Evolutionary conservation across 148 eudicot species (phyloP).

Genomic region (Simmondsia chinensis): DNA sequence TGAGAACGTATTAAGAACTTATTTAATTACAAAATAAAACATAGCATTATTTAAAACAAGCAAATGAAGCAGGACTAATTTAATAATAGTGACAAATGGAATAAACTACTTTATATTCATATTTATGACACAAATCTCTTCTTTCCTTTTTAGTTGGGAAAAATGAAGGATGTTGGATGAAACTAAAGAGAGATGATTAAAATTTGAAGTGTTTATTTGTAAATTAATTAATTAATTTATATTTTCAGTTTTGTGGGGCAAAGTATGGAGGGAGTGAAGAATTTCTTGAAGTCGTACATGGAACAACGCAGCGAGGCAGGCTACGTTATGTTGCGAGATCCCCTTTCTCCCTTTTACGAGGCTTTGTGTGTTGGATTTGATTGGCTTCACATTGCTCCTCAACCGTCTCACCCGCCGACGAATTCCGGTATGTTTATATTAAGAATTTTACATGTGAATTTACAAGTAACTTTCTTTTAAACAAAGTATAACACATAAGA

Average conservation of each 20-base stretch:
- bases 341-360: conserved; percentile 42
- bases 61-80: no score
- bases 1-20: no score
- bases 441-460: neutral
- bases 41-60: no score
- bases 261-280: conserved; percentile 19
- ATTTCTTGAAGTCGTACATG: conserved; percentile 27
- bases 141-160: no score
- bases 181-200: no score
- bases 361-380: conserved; percentile 31
- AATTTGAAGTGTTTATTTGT: no score
- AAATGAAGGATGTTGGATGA: no score
- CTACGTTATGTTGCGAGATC: conserved; percentile 33
- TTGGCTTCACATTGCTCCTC: conserved; percentile 3
- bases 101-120: no score
- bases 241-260: conserved; percentile 19
- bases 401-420: neutral
- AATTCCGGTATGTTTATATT: neutral
- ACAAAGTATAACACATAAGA: no score
- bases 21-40: no score
- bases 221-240: neutral
- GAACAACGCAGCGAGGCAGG: conserved; percentile 30
- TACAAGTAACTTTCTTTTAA: neutral
- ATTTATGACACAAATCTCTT: no score
- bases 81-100: no score